Conservation (phyloP, 2,329 filamentous ascomycete genomes). For the Calonectria pseudoreteaudii region DNA sequence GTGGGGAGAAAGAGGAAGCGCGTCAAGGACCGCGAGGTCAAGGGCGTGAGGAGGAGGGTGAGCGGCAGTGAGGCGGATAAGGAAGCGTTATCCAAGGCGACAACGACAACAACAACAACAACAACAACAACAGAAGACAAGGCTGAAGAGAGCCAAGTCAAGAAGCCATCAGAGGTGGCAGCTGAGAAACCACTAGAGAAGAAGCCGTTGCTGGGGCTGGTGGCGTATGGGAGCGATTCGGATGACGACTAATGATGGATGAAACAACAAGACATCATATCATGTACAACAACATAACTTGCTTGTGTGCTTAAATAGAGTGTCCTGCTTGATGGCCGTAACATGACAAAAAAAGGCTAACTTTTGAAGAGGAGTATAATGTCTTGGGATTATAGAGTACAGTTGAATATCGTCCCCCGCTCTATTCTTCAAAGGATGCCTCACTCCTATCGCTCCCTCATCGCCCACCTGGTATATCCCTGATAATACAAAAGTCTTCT, state of each 20-base stretch:
- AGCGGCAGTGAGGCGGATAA: conserved; percentile 25
- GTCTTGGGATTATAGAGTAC: conserved; percentile 29
- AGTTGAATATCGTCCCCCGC: conserved; percentile 29
- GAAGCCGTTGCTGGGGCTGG: conserved; percentile 55
- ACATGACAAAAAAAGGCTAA: not conserved
- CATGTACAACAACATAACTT: not conserved
- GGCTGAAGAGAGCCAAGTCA: conserved; percentile 24
- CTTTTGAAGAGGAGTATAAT: conserved; percentile 34
- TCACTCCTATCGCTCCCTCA: conserved; percentile 15
- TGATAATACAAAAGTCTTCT: conserved; percentile 36
- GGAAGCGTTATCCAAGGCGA: conserved; percentile 5
- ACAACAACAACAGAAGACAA: conserved; percentile 28
- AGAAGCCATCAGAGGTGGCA: conserved; percentile 10
- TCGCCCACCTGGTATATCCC: conserved; percentile 33
- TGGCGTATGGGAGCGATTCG: conserved; percentile 64
- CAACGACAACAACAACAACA: conserved; percentile 21
- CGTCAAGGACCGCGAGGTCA: conserved; percentile 50
- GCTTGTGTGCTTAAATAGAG: not conserved
- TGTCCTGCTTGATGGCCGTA: not conserved
- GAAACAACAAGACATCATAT: not conserved
- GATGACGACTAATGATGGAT: conserved; percentile 54
- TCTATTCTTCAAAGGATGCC: conserved; percentile 33
- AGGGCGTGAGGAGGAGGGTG: conserved; percentile 46
- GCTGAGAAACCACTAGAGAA: conserved; percentile 29
- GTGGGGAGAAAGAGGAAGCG: conserved; percentile 53